Evolutionary conservation across 208 protist genomes (phyloP).

Genomic region (Acanthamoeba sp.): DNA sequence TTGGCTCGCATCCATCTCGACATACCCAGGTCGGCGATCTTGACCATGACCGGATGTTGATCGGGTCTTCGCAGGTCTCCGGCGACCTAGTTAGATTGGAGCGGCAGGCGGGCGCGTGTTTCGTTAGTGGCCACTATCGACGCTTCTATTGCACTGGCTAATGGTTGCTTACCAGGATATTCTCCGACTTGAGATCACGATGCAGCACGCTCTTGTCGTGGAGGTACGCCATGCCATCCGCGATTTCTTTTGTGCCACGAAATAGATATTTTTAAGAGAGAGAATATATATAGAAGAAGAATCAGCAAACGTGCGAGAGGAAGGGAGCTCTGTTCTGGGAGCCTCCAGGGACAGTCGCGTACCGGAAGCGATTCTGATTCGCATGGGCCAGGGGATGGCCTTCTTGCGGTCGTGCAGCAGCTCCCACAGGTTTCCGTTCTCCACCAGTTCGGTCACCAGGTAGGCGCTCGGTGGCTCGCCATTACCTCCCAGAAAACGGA

Average conservation of each 20-base stretch:
- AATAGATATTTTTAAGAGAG: no score
- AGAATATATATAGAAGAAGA: no score
- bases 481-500: conserved; percentile 51
- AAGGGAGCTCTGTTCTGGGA: no score
- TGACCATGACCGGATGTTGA: neutral
- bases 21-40: conserved; percentile 57
- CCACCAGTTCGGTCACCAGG: conserved; percentile 53
- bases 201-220: conserved; percentile 69
- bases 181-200: conserved; percentile 52
- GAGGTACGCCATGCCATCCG: conserved; percentile 48
- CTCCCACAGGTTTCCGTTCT: conserved; percentile 30
- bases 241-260: neutral
- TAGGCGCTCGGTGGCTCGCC: conserved; percentile 18
- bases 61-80: neutral
- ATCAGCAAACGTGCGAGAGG: no score
- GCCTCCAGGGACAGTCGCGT: no score
- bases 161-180: conserved; percentile 44
- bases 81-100: neutral
- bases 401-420: conserved; percentile 1
- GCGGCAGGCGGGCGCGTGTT: no score
- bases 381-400: neutral
- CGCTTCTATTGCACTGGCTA: no score
- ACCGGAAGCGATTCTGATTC: neutral
- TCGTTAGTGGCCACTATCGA: no score
- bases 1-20: conserved; percentile 55